Conservation (phyloP, 306 rosid genomes). For the Coriaria nepalensis region DNA sequence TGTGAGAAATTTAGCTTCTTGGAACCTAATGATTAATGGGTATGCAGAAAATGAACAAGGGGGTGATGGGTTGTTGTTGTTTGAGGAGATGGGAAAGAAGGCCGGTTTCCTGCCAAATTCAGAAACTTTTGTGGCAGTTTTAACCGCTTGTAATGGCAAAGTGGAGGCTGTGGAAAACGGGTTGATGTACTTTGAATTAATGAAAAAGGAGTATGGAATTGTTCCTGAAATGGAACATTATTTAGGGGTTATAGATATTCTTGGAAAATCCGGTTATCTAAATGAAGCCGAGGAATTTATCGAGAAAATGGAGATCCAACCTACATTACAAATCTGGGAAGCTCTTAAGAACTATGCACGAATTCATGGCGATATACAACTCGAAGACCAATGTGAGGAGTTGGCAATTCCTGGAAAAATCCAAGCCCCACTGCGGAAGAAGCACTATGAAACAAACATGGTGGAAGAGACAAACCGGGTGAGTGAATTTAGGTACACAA, state of each 20-base stretch:
- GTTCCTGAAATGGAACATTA: slow-evolving; percentile 43
- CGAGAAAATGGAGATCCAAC: slow-evolving; percentile 41
- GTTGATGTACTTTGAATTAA: slow-evolving; percentile 24
- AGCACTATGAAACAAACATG: slow-evolving; percentile 55
- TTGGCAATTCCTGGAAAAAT: slow-evolving; percentile 22
- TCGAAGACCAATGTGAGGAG: slow-evolving; percentile 52
- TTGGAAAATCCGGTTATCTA: slow-evolving; percentile 61
- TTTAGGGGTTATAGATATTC: slow-evolving; percentile 33
- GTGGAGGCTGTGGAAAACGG: slow-evolving; percentile 61
- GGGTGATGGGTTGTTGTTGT: slow-evolving; percentile 38
- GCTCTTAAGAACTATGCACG: slow-evolving; percentile 33
- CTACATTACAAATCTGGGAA: slow-evolving; percentile 33
- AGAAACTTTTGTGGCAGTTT: slow-evolving; percentile 38
- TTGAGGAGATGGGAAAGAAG: slow-evolving; percentile 37
- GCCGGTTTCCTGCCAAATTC: slow-evolving; percentile 31
- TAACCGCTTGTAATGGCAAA: slow-evolving; percentile 43
- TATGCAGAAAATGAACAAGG: slow-evolving; percentile 44
- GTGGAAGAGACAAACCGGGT: slow-evolving; percentile 59
- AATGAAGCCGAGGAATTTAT: slow-evolving; percentile 60
- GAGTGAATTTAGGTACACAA: slow-evolving; percentile 30
- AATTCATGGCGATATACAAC: slow-evolving; percentile 71
- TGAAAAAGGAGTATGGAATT: slow-evolving; percentile 41
- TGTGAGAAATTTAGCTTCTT: slow-evolving; percentile 28
- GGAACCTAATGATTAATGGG: slow-evolving; percentile 60
- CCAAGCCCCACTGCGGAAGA: slow-evolving; percentile 44